These are phyloP conservation scores for Dictyophora rubrovolvata DNA, from an alignment of 768 basidiomycete species.

Conservation along the genomic window DNA sequence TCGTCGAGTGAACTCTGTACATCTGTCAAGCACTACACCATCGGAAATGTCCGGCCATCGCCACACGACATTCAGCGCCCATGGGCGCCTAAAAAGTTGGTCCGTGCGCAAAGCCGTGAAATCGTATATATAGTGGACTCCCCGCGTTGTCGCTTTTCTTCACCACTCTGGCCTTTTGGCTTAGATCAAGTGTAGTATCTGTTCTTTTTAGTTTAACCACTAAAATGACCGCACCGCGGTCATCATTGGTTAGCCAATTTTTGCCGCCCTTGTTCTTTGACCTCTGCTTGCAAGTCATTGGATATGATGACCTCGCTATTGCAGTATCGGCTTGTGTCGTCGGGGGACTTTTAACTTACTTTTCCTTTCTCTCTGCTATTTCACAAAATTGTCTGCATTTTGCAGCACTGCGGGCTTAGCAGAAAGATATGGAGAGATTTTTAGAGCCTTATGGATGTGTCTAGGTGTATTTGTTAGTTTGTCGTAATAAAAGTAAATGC, in stretches of 20 bases:
- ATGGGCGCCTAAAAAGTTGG: neutral
- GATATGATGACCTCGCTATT: constrained; percentile 23
- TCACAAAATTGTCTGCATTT: neutral
- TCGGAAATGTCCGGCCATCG: neutral
- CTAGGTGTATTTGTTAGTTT: no score
- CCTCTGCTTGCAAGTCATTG: constrained; percentile 22
- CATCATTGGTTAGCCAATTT: neutral
- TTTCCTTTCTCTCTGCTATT: neutral
- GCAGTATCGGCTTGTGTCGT: constrained; percentile 24
- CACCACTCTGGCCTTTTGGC: constrained; percentile 28
- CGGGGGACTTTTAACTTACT: constrained; percentile 19
- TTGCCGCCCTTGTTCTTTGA: constrained; percentile 17
- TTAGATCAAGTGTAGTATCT: constrained; percentile 39
- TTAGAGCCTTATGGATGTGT: no score
- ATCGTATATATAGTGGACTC: neutral
- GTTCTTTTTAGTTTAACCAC: constrained; percentile 19
- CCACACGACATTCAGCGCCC: neutral
- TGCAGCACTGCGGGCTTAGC: neutral
- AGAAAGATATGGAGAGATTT: no score
- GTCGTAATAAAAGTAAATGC: no score
- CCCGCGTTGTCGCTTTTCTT: constrained; percentile 11
- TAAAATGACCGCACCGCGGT: neutral
- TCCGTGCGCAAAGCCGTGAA: neutral
- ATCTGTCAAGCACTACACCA: no score
- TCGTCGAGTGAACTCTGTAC: no score